Conservation (phyloP, 2,329 filamentous ascomycete species). For the Diaporthe amygdali region DNA sequence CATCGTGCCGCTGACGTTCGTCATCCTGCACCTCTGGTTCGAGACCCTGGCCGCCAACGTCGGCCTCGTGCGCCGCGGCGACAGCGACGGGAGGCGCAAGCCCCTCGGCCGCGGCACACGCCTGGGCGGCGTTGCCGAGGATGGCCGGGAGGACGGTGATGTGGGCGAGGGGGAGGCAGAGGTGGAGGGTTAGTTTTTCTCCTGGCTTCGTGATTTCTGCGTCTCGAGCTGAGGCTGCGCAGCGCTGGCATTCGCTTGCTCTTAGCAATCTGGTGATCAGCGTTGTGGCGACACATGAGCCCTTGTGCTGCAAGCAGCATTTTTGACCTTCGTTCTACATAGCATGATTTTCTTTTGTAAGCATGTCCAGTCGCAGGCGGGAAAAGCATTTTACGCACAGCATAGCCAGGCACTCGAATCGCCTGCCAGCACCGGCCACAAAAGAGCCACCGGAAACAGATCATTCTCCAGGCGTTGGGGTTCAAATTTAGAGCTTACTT, state of each 20-base stretch:
- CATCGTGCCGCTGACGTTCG: conserved; percentile 21
- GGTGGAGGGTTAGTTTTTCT: neutral
- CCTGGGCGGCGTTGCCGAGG: conserved; percentile 16
- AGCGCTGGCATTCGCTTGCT: neutral
- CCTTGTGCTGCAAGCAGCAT: neutral
- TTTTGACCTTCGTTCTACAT: neutral
- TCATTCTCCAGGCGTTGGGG: neutral
- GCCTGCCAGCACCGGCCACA: neutral
- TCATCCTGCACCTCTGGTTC: conserved; percentile 24
- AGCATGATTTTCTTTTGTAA: neutral
- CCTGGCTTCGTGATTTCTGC: no score
- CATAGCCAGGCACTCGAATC: neutral
- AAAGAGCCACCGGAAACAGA: neutral
- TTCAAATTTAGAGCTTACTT: neutral
- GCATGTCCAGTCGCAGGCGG: neutral
- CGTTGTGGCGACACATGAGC: neutral
- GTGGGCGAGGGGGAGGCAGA: neutral
- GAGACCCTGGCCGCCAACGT: conserved; percentile 22
- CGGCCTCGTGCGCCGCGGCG: neutral
- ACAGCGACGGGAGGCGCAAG: neutral
- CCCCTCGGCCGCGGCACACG: neutral
- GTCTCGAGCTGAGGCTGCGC: no score
- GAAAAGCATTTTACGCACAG: neutral
- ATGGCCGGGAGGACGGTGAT: neutral
- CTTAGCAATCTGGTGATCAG: no score